Percentiles rank a stretch among this genome's conserved stretches.
Evolutionary conservation across 805 yeast species (phyloP).

Genomic region (Candida piceae): DNA sequence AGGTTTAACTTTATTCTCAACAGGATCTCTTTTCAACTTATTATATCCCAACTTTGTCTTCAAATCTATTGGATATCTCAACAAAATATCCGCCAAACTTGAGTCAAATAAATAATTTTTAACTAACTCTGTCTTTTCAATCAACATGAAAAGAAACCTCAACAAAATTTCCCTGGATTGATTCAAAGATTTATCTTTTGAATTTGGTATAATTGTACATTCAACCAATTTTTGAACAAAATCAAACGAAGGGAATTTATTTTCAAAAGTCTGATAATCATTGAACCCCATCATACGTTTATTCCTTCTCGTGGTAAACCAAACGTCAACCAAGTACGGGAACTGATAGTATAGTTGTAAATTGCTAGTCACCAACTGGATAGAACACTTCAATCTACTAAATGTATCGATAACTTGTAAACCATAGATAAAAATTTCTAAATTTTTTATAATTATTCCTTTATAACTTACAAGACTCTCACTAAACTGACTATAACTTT

Average conservation of each 20-base stretch:
- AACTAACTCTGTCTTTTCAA: slow-evolving; percentile 5
- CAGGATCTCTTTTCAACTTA: slow-evolving; percentile 10
- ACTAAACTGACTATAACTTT: slow-evolving; percentile 11
- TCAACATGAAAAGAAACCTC: slow-evolving; percentile 5
- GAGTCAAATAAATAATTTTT: slow-evolving; percentile 10
- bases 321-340: slow-evolving; percentile 13
- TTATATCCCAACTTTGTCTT: slow-evolving; percentile 6
- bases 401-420: slow-evolving; percentile 9
- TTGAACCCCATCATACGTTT: slow-evolving; percentile 3
- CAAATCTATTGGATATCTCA: slow-evolving; percentile 12
- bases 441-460: slow-evolving; percentile 2
- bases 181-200: slow-evolving; percentile 5
- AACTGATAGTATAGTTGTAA: slow-evolving; percentile 9
- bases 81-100: slow-evolving; percentile 9
- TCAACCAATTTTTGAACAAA: slow-evolving; percentile 11
- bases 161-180: slow-evolving; percentile 9
- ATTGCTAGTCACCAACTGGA: slow-evolving; percentile 9
- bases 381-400: slow-evolving; percentile 7
- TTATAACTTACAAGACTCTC: slow-evolving; percentile 9
- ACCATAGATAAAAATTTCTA: slow-evolving; percentile 11
- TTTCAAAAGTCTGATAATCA: slow-evolving; percentile 3
- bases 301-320: slow-evolving; percentile 12
- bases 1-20: slow-evolving; percentile 11
- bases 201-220: slow-evolving; percentile 3
- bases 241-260: slow-evolving; percentile 15